These are phyloP conservation scores for Cyclotella cryptica DNA, from an alignment of 108 stramenopile species.

Conservation along the genomic window DNA sequence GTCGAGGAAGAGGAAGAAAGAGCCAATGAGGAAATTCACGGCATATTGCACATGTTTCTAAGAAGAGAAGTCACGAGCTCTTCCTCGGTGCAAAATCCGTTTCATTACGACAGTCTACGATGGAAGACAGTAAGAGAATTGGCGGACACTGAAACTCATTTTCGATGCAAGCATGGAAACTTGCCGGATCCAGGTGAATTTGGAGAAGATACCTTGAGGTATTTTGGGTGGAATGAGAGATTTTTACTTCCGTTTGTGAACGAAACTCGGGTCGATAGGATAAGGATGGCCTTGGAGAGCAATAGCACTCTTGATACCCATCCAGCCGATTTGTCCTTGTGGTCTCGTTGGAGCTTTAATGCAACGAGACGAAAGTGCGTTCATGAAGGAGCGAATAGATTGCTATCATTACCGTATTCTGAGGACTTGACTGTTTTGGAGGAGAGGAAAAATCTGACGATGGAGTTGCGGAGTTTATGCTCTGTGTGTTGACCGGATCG, in stretches of 20 bases:
- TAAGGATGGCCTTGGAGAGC: background rate
- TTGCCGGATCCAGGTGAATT: constrained; percentile 46
- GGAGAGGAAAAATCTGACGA: constrained; percentile 31
- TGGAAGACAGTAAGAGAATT: constrained; percentile 43
- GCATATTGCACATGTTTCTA: background rate
- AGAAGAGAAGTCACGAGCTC: background rate
- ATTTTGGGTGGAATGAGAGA: constrained; percentile 51
- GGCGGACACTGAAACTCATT: constrained; percentile 27
- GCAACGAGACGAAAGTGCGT: constrained; percentile 43
- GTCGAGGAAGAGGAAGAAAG: constrained; percentile 25
- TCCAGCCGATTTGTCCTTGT: constrained; percentile 23
- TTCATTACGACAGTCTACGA: constrained; percentile 40
- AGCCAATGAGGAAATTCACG: background rate
- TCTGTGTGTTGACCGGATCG: constrained; percentile 29
- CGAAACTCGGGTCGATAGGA: constrained; percentile 30
- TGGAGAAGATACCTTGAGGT: constrained; percentile 47
- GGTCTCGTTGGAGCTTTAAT: constrained; percentile 52
- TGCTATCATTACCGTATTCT: constrained; percentile 38
- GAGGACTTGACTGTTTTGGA: constrained; percentile 25
- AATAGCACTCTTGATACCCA: background rate
- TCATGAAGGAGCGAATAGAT: constrained; percentile 41
- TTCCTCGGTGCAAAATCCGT: constrained; percentile 10
- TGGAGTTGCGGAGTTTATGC: constrained; percentile 16
- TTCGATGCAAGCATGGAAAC: constrained; percentile 50
- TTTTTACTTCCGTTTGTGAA: constrained; percentile 47